Evolutionary conservation across 2,329 filamentous ascomycete genomes (phyloP).

Genomic region (Arachnopeziza araneosa): DNA sequence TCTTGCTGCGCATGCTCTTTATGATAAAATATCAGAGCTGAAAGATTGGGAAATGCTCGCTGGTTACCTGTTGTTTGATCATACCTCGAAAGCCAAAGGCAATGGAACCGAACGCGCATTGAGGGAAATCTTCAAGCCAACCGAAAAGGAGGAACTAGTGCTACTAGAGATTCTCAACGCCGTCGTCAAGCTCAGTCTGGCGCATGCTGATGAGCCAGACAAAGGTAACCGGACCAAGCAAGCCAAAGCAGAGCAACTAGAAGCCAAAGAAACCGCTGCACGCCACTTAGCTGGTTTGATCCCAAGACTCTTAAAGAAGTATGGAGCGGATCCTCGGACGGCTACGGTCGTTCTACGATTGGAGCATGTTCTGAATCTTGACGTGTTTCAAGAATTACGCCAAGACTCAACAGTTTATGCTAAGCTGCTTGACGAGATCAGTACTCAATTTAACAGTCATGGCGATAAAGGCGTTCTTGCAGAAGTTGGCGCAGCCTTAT

Average conservation of each 20-base stretch:
- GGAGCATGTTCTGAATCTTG: slow-evolving; percentile 79
- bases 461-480: slow-evolving; percentile 78
- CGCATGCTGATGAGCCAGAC: slow-evolving; percentile 60
- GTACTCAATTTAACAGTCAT: slow-evolving; percentile 90
- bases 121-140: slow-evolving; percentile 25
- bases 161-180: slow-evolving; percentile 83
- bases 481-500: slow-evolving; percentile 74
- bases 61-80: slow-evolving; percentile 88
- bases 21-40: slow-evolving; percentile 74
- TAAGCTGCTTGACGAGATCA: slow-evolving; percentile 81
- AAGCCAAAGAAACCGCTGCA: slow-evolving; percentile 73
- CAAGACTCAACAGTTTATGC: slow-evolving; percentile 79
- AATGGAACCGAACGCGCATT: slow-evolving; percentile 55
- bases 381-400: slow-evolving; percentile 81
- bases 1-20: slow-evolving; percentile 79
- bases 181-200: slow-evolving; percentile 69
- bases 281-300: slow-evolving; percentile 73
- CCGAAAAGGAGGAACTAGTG: slow-evolving; percentile 64
- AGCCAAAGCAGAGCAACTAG: slow-evolving; percentile 55
- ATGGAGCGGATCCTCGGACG: slow-evolving; percentile 80
- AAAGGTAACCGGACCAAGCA: slow-evolving; percentile 47
- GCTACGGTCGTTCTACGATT: slow-evolving; percentile 80
- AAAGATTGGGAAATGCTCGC: slow-evolving; percentile 83
- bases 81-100: slow-evolving; percentile 57
- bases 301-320: slow-evolving; percentile 85